Conservation (phyloP, 768 basidiomycete species). For the Chalciporus pseudorubinellus region DNA sequence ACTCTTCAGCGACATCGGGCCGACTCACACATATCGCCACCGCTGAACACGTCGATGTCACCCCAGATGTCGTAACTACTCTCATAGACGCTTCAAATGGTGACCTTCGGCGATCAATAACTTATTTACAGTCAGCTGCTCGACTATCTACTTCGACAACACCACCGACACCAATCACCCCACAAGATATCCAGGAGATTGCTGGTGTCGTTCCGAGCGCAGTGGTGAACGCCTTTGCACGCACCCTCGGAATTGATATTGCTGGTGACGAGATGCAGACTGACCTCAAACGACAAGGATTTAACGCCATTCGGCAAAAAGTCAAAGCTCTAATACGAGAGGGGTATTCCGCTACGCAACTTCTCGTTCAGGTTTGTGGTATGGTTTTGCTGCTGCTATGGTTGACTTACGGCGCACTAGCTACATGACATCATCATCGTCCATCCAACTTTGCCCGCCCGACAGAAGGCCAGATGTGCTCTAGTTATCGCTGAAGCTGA, state of each 20-base stretch:
- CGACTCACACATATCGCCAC: constrained; percentile 80
- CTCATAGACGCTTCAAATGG: constrained; percentile 83
- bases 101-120: constrained; percentile 95
- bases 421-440: constrained; percentile 85
- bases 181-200: constrained; percentile 89
- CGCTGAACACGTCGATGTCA: constrained; percentile 64
- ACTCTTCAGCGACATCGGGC: constrained; percentile 66
- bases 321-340: constrained; percentile 79
- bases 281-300: constrained; percentile 37
- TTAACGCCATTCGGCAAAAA: constrained; percentile 61
- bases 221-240: constrained; percentile 68
- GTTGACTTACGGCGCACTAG: constrained; percentile 40
- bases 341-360: constrained; percentile 90
- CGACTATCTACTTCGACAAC: constrained; percentile 74
- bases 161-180: constrained; percentile 72
- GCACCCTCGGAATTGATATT: constrained; percentile 69
- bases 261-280: constrained; percentile 50
- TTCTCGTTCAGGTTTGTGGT: constrained; percentile 75
- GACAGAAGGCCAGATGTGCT: constrained; percentile 78
- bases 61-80: constrained; percentile 58
- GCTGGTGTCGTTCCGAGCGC: constrained; percentile 87
- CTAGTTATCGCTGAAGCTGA: constrained; percentile 92
- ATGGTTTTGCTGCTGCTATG: neutral
- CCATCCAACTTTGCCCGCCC: constrained; percentile 77
- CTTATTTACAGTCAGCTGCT: constrained; percentile 94